These are phyloP conservation scores for Pelargonium nanum DNA, from an alignment of 345 rosid species.

Conservation along the genomic window DNA sequence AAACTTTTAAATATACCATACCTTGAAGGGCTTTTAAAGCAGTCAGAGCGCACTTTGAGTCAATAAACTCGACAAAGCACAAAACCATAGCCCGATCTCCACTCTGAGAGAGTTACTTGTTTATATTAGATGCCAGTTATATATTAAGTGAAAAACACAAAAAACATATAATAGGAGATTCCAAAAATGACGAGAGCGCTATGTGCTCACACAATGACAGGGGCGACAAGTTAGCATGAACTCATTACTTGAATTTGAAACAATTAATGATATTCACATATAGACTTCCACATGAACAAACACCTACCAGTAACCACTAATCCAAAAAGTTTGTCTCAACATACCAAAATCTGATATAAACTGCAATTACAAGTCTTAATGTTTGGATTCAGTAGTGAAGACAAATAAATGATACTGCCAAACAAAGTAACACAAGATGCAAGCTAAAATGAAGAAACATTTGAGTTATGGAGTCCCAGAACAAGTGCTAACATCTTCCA, in stretches of 20 bases:
- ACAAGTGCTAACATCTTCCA: too few relatives aligned
- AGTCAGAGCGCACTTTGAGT: slow-evolving; percentile 37
- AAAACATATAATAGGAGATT: neutral
- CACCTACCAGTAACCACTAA: too few relatives aligned
- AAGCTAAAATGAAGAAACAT: too few relatives aligned
- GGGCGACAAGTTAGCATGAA: too few relatives aligned
- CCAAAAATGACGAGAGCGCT: neutral
- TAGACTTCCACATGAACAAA: too few relatives aligned
- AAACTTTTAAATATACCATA: slow-evolving; percentile 4
- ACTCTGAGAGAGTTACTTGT: slow-evolving; percentile 21
- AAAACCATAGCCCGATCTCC: slow-evolving; percentile 42
- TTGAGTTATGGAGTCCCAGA: too few relatives aligned
- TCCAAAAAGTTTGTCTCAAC: too few relatives aligned
- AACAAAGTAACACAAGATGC: neutral
- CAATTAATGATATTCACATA: too few relatives aligned
- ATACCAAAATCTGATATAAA: too few relatives aligned
- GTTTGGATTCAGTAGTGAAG: too few relatives aligned
- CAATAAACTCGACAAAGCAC: slow-evolving; percentile 50
- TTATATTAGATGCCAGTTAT: neutral
- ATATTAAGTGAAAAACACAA: neutral
- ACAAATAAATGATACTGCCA: neutral
- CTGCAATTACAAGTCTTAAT: too few relatives aligned
- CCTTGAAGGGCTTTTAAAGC: slow-evolving; percentile 61
- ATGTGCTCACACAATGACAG: neutral
- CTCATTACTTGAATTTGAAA: neutral